Base-by-base conservation (phyloP, 192 early-diverging fungal species). In the Spizellomyces sp. region DNA sequence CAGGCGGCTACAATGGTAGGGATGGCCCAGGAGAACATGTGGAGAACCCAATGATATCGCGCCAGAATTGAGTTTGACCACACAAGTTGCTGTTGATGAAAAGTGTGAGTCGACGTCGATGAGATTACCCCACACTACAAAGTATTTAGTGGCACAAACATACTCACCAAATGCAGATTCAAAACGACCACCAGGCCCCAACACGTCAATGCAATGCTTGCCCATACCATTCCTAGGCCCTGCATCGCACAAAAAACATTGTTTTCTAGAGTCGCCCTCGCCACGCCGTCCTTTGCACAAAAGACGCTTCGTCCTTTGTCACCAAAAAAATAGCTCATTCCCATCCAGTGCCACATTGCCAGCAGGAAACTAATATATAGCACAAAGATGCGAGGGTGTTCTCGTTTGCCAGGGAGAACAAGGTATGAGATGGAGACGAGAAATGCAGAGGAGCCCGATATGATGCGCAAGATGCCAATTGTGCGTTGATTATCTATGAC, bases 81-180 rank as follows among this genome's bases (percentile, higher is more conserved):
- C 6, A 67, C 71, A 43, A 67, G 58, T 67, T 74, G 55, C 71
- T 74, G 58, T 12, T 58, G 5, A 47, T 22, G 4, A 64, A 52
- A 22, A 45, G 17, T 1, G 46, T 48, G n/a, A n/a, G n/a, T 17
- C 2, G 64, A n/a, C 27, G 17, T 42, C 6, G 27, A 44, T 21
- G 57, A 17, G 36, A 57, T 12, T n/a, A 59, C 45, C 17, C 19
- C 46, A 22, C 42, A 42, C 19, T 70, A 21, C 9, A 22, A 9
- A 50, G 2, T 41, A 36, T 10, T 27, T 5, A 62, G 9, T n/a
- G 45, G 9, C 19, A 58, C 8, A 48, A 22, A 55, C 62, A 36
- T 60, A 74, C n/a, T n/a, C n/a, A n/a, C 71, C 71, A 74, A 27
- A 47, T 74, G 71, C 22, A 74, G 45, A 50, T 74, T 66, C 15